Conservation (phyloP, 805 yeast genomes). For the Lipomyces lipofer region DNA sequence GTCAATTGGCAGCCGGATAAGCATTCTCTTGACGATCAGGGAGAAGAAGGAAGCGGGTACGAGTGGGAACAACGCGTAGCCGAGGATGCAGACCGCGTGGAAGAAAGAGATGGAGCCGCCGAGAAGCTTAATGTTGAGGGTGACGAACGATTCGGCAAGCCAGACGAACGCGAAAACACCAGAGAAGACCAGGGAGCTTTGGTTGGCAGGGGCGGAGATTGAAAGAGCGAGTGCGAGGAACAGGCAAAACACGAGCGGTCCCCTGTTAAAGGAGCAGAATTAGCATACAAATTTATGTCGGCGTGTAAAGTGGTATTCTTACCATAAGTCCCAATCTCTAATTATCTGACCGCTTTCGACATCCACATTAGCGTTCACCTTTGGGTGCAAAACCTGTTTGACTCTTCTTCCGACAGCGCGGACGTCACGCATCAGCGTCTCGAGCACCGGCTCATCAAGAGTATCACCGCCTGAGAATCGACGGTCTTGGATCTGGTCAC, state of each 20-base stretch:
- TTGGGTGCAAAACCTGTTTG: slow-evolving; percentile 48
- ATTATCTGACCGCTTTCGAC: slow-evolving; percentile 32
- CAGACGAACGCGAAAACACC: slow-evolving; percentile 65
- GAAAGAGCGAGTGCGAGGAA: slow-evolving; percentile 55
- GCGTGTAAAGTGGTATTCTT: background rate
- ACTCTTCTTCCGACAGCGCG: slow-evolving; percentile 48
- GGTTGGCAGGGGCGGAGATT: slow-evolving; percentile 43
- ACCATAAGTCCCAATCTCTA: slow-evolving; percentile 58
- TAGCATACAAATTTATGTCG: slow-evolving; percentile 35
- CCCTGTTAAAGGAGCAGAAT: slow-evolving; percentile 49
- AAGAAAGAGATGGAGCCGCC: slow-evolving; percentile 63
- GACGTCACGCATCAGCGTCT: slow-evolving; percentile 53
- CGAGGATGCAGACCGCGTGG: slow-evolving; percentile 68
- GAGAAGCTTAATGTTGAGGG: slow-evolving; percentile 63
- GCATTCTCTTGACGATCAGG: slow-evolving; percentile 49
- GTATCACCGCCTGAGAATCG: slow-evolving; percentile 70
- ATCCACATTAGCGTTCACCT: slow-evolving; percentile 32
- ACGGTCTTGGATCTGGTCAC: slow-evolving; percentile 45
- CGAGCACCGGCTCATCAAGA: slow-evolving; percentile 65
- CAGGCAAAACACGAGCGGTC: slow-evolving; percentile 65
- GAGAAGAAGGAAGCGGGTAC: slow-evolving; percentile 54
- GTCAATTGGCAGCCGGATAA: slow-evolving; percentile 52
- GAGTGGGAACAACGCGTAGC: slow-evolving; percentile 69
- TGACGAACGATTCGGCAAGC: slow-evolving; percentile 61
- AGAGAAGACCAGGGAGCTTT: slow-evolving; percentile 59